Conservation (phyloP, 1,139 yeast genomes). For the Scheffersomyces parashehatae region DNA sequence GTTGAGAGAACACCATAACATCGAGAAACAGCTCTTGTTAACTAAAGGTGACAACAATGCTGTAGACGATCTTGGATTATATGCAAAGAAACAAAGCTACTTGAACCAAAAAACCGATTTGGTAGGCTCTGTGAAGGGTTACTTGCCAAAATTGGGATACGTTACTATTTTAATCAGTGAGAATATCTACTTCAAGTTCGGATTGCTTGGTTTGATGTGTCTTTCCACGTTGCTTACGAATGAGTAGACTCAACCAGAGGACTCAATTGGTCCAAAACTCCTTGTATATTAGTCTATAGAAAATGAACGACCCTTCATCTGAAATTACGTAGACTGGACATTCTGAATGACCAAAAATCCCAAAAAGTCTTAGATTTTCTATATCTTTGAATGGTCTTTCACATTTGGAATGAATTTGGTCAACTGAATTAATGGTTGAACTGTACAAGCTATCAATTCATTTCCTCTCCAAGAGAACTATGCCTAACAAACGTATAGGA, state of each 20-base stretch:
- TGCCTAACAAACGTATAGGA: no score
- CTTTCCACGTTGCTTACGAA: constrained; percentile 54
- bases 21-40: constrained; percentile 67
- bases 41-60: constrained; percentile 98
- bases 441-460: no score
- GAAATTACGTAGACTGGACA: no score
- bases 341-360: no score
- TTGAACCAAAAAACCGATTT: constrained; percentile 75
- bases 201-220: constrained; percentile 68
- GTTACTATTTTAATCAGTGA: constrained; percentile 92
- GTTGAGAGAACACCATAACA: constrained; percentile 69
- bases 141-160: constrained; percentile 89
- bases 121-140: constrained; percentile 88
- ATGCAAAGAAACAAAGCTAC: constrained; percentile 75
- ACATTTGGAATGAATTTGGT: no score
- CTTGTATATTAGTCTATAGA: no score
- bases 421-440: no score
- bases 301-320: no score
- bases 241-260: constrained; percentile 25
- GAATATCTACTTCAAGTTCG: constrained; percentile 72
- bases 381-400: no score
- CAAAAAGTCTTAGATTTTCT: no score
- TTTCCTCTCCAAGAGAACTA: no score
- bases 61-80: constrained; percentile 84
- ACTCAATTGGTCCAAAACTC: no score